Evolutionary conservation across 257 asterid genomes (phyloP), one percentile per base, ranked within the genome.

Genomic region (Penstemon newberryi): DNA sequence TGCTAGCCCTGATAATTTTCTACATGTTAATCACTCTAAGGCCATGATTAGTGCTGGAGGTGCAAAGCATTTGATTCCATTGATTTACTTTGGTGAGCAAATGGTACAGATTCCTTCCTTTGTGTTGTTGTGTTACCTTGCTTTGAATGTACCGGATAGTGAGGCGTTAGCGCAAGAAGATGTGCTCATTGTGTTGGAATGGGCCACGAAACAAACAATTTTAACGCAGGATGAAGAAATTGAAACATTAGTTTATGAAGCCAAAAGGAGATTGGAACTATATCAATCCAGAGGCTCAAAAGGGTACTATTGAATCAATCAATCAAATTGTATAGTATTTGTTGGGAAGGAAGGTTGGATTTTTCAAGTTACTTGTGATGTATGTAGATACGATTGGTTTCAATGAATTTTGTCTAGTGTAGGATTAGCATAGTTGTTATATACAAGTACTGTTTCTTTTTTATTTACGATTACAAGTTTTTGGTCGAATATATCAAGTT

Each of bases 141-240:
- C 93, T 0, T 68, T 90, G 79, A 89, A 82, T 45, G 91, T 85
- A 9, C 95, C 96, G 0, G 96, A 87, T 33, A 84, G 82, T 54
- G 88, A 83, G 70, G 66, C 45, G 0, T 53, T 87, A 54, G 89
- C 89, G 0, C 67, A 85, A 13, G 86, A 84, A 9, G 91, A 85
- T 4, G 93, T 84, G 58, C 63, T 82, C 9, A 82, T 67, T 2
- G 72, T 77, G 67, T 42, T 89, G 60, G 95, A 85, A 39, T 89
- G 95, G 96, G 77, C 88, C 8, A 71, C 83, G 11, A 87, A 87
- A 50, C 93, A 85, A 51, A 59, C 70, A 8, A 36, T 19, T 10
- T 46, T 90, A 5, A 84, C 75, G 83, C 95, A 82, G 52, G 93
- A 84, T 41, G 71, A 87, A 3, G 68, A 64, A 0, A 75, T 87